Base-by-base conservation (phyloP, 2,329 filamentous ascomycete genomes). In the Apiospora aurea region DNA sequence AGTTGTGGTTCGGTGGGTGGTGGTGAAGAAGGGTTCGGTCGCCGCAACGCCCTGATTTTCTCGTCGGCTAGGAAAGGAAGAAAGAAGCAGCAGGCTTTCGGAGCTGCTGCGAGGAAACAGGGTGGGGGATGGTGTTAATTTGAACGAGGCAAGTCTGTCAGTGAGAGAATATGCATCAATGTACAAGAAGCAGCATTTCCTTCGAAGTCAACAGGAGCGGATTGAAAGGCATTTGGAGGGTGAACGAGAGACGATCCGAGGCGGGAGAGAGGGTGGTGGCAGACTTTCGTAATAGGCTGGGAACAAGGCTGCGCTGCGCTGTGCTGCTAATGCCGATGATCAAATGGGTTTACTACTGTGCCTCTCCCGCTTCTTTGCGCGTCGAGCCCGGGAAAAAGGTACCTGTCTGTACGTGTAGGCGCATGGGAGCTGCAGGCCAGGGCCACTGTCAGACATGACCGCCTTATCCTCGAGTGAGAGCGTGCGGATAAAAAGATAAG, bases 221-320 rank as follows among this genome's bases (percentile, higher is more conserved):
- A 64, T 64, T 41, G 57, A 38, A 64, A 64, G 57, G 57, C 57
- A 64, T 64, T 64, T 64, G 57, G 57, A 64, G 57, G 18, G 57
- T 64, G 34, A 64, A 64, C 57, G 57, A 64, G 57, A 64, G 57
- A 41, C 57, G 68, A 69, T 51, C 38, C 11, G 68, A 69, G 68
- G 68, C n/a, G 68, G 49, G 68, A 69, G 67, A 51, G 26, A 43
- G 46, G 43, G 67, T 49, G 43, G 67, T 49, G 44, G 46, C 46
- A 69, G 68, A 51, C 68, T 69, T 69, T 69, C 68, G 68, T 69
- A 69, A 69, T 69, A 51, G 68, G 46, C 46, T 69, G 68, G 68
- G 38, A 51, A 69, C 47, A 69, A 69, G 68, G 47, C 68, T 69
- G 68, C 47, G 47, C 68, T 69, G 41, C 66, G 66, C 41, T 29